phyloP scores from a whole-genome alignment of 768 basidiomycete species.

The Lentinula detonsa region DNA sequence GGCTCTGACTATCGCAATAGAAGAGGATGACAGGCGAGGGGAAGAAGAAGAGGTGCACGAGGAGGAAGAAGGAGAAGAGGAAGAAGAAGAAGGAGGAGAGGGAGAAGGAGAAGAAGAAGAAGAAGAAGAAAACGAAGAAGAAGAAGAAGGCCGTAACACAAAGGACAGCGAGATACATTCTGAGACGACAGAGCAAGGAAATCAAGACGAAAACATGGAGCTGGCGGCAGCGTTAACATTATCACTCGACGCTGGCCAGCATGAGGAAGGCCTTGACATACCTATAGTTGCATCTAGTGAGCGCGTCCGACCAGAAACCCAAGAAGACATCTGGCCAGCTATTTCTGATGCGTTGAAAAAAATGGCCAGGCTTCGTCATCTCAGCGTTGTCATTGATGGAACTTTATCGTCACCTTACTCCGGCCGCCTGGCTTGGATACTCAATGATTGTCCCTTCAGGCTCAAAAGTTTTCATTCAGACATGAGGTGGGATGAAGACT shows the following conservation, averaged over 20 bases:
- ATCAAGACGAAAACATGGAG: not conserved
- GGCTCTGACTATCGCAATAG: slow-evolving; percentile 43
- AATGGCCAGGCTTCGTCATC: slow-evolving; percentile 40
- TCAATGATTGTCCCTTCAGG: slow-evolving; percentile 39
- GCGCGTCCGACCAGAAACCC: slow-evolving; percentile 6
- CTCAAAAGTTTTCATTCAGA: slow-evolving; percentile 63
- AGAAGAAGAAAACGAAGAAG: not conserved
- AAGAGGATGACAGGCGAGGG: slow-evolving; percentile 23
- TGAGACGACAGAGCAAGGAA: slow-evolving; percentile 10
- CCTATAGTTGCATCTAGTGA: not conserved
- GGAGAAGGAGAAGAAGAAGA: not conserved
- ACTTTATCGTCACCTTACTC: slow-evolving; percentile 22
- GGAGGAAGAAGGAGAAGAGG: slow-evolving; percentile 16
- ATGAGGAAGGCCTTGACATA: not conserved
- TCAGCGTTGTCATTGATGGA: slow-evolving; percentile 39
- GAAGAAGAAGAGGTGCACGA: slow-evolving; percentile 16
- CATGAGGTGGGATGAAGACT: slow-evolving; percentile 54
- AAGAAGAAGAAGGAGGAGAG: not conserved
- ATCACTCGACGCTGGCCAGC: not conserved
- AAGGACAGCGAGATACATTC: slow-evolving; percentile 9
- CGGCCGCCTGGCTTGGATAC: slow-evolving; percentile 33
- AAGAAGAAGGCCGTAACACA: slow-evolving; percentile 14
- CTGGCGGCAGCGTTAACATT: not conserved
- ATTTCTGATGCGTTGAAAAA: slow-evolving; percentile 44
- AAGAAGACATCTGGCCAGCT: slow-evolving; percentile 40